Base-by-base conservation (phyloP, 1,284 basidiomycete genomes). In the Moniliophthora roreri region DNA sequence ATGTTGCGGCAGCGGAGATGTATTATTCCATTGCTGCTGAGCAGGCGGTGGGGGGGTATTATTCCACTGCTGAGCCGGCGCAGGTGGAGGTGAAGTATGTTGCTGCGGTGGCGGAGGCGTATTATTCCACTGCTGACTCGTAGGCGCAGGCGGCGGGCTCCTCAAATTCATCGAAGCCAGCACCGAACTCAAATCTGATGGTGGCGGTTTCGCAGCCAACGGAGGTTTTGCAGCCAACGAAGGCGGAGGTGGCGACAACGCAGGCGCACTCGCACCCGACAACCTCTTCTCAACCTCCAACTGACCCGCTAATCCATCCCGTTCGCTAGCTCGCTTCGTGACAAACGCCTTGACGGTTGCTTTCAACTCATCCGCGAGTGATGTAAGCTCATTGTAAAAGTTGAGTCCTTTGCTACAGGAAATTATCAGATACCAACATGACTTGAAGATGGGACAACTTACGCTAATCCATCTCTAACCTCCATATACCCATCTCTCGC, bases 401-500 rank as follows among this genome's bases (percentile, higher is more conserved):
- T 87, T 84, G 2, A 92, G 72, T 0, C 94, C 96, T 67, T 95
- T 95, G 16, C 87, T 92, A 63, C 59, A 59, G 35, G 44, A 50
- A 49, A 49, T 11, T 8, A 44, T 47, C 36, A 9, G 20, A 52
- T 51, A 53, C 52, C 62, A 38, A 34, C 41, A 35, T 46, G 35
- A 54, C 37, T 16, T 28, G 20, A 44, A 58, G 40, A 5, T 52
- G 51, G 16, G 39, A 11, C 58, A 47, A 84, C 89, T 61, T 67
- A 92, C 84, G 82, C 84, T 46, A 97, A 69, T 2, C 93, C 95
- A 61, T 90, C 89, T 10, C 89, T 75, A 35, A 95, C 88, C 70
- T 98, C 93, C 73, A 87, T 87, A 67, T 94, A 95, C 2, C 81
- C 81, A 58, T 95, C 92, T 41, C 89, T 80, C 0, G 92, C 91